Percentiles rank a stretch among this genome's conserved stretches.
These are phyloP conservation scores for Calonectria henricotiae DNA, from an alignment of 2,329 filamentous ascomycete species.

Conservation along the genomic window DNA sequence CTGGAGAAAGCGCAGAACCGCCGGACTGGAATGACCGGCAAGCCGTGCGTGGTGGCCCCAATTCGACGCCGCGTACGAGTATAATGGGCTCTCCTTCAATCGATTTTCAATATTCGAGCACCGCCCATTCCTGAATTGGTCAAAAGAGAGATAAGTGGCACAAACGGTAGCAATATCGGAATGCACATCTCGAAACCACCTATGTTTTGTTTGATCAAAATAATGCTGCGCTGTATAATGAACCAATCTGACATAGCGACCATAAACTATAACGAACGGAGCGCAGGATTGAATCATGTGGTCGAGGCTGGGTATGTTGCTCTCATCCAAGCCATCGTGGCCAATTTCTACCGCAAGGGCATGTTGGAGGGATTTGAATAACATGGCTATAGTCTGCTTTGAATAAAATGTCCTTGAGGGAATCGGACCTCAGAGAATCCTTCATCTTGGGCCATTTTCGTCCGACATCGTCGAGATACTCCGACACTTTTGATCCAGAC, in stretches of 20 bases:
- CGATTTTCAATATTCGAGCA: slow-evolving; percentile 40
- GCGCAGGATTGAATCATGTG: background rate
- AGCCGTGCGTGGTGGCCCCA: slow-evolving; percentile 57
- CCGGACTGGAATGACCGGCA: background rate
- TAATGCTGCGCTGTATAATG: slow-evolving; percentile 18
- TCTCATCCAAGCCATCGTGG: background rate
- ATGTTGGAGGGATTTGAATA: background rate
- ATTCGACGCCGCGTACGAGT: slow-evolving; percentile 54
- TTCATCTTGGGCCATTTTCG: slow-evolving; percentile 26
- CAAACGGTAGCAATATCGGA: slow-evolving; percentile 53
- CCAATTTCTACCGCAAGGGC: slow-evolving; percentile 1
- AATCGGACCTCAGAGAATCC: slow-evolving; percentile 6
- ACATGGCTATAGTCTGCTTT: background rate
- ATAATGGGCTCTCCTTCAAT: slow-evolving; percentile 49
- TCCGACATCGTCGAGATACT: slow-evolving; percentile 21
- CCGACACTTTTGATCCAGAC: slow-evolving; percentile 7
- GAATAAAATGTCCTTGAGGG: background rate
- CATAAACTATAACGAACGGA: background rate
- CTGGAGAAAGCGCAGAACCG: slow-evolving; percentile 38
- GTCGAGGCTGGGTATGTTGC: background rate
- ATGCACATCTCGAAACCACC: slow-evolving; percentile 44
- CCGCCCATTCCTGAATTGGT: slow-evolving; percentile 40
- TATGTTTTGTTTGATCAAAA: background rate
- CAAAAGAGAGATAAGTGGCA: slow-evolving; percentile 58
- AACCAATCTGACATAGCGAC: background rate